A percentile compares a stretch with the other conserved stretches of the same genome.
Conservation (phyloP, 106 monocot species). For the Phalaenopsis aphrodite region DNA sequence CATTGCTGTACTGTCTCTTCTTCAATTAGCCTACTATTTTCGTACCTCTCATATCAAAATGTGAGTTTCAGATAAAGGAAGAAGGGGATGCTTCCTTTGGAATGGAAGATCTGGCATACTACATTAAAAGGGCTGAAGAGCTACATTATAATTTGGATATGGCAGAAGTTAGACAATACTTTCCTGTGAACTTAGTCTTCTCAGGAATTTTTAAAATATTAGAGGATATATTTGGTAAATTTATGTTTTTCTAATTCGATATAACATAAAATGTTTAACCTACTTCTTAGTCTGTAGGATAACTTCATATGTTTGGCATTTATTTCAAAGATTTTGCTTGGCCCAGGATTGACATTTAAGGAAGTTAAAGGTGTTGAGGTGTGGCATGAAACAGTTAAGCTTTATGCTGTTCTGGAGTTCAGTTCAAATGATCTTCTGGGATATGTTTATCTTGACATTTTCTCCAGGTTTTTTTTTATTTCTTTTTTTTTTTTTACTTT, state of each 20-base stretch:
- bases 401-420: conserved; percentile 66
- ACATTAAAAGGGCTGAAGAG: conserved; percentile 87
- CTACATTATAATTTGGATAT: conserved; percentile 48
- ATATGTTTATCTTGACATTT: conserved; percentile 85
- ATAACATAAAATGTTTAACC: not conserved
- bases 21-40: not conserved
- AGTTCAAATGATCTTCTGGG: conserved; percentile 76
- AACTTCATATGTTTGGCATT: not conserved
- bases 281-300: not conserved
- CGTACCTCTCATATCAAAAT: not conserved
- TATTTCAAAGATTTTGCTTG: conserved; percentile 1
- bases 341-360: conserved; percentile 65
- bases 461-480: conserved; percentile 56
- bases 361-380: conserved; percentile 63
- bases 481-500: not conserved
- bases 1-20: not conserved
- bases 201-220: conserved; percentile 86
- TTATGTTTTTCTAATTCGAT: not conserved
- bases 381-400: conserved; percentile 81
- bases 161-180: conserved; percentile 64
- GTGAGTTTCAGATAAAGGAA: conserved; percentile 51
- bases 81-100: conserved; percentile 76
- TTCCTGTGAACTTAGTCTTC: conserved; percentile 73
- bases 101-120: conserved; percentile 79
- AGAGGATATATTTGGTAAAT: conserved; percentile 84